Base-by-base conservation (phyloP, 805 yeast genomes). In the Saturnispora serradocipensis region DNA sequence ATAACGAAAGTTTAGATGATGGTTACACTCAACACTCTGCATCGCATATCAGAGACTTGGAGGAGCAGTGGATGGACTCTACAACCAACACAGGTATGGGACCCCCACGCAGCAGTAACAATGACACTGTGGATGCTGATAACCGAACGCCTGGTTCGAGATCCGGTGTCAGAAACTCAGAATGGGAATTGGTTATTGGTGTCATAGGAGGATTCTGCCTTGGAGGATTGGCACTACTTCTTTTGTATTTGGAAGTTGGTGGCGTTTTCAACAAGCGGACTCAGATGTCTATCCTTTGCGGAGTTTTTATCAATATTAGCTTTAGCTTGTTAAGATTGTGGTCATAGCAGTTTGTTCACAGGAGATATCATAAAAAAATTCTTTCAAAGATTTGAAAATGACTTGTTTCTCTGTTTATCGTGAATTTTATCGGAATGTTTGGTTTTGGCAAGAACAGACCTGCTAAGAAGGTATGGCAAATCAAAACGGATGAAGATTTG, bases 31-130 rank as follows among this genome's bases (percentile, higher is more conserved):
- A 38, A n/a, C 42, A 16, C 10, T 9, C 22, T 16, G 42, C 42
- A 18, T 11, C 24, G 15, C n/a, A 76, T 52, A 66, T 82, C 2
- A 64, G 88, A 48, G 83, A 82, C 56, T 65, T 88, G 53, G 96
- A 88, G 62, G 96, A 88, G 58, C 73, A 87, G 52, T 89, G 96
- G 96, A 85, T 88, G 54, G 93, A 88, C 57, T 49, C 51, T 15
- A 32, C 43, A 3, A 43, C 39, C n/a, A 40, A 40, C 16, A 38
- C 42, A 8, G 42, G 42, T 8, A 38, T 38, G 42, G 42, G 22
- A 8, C 42, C 42, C 7, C 27, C 22, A 38, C 22, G 25, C 13
- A 38, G 56, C 56, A 44, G 54, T 25, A 28, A 45, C 13, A 43
- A 43, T 30, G 51, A 50, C 10, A 45, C 66, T 16, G 68, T 72